Percentiles rank a stretch among this genome's conserved stretches.
Conservation (phyloP, 2,329 filamentous ascomycete species). For the Ophiostoma sp. region DNA sequence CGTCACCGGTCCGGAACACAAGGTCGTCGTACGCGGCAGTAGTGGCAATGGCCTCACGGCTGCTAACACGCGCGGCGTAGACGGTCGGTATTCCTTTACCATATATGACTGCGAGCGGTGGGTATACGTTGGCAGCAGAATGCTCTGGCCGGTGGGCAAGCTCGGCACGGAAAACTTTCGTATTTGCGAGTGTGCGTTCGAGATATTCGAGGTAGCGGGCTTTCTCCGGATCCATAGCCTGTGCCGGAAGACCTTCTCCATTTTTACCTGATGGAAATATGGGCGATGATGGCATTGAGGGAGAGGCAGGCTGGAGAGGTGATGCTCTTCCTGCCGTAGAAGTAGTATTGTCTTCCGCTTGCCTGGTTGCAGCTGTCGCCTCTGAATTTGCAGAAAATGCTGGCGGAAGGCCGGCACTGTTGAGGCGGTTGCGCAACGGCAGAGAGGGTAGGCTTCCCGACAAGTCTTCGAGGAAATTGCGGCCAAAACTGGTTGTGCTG, state of each 20-base stretch:
- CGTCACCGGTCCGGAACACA: slow-evolving; percentile 80
- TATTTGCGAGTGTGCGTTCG: slow-evolving; percentile 63
- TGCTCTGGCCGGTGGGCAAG: slow-evolving; percentile 57
- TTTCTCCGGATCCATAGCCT: slow-evolving; percentile 24
- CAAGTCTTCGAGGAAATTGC: slow-evolving; percentile 43
- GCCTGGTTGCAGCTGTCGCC: neutral
- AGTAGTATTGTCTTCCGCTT: neutral
- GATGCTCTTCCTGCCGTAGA: too few species aligned
- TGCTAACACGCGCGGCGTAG: slow-evolving; percentile 69
- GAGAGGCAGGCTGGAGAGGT: neutral
- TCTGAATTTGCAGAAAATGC: neutral
- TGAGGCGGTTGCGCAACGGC: slow-evolving; percentile 30
- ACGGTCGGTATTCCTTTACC: slow-evolving; percentile 83
- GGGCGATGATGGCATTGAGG: neutral
- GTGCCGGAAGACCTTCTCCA: neutral
- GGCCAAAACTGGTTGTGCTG: slow-evolving; percentile 33
- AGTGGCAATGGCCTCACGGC: slow-evolving; percentile 66
- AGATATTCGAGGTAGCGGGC: slow-evolving; percentile 59
- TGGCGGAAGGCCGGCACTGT: slow-evolving; percentile 31
- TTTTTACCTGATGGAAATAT: neutral
- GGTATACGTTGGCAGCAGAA: slow-evolving; percentile 65
- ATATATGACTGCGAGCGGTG: slow-evolving; percentile 77
- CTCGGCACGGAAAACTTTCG: slow-evolving; percentile 69
- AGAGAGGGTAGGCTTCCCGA: slow-evolving; percentile 40
- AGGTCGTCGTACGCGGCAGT: slow-evolving; percentile 80